Base-by-base conservation (phyloP, 1,284 basidiomycete species). In the Fomitopsis palustris region DNA sequence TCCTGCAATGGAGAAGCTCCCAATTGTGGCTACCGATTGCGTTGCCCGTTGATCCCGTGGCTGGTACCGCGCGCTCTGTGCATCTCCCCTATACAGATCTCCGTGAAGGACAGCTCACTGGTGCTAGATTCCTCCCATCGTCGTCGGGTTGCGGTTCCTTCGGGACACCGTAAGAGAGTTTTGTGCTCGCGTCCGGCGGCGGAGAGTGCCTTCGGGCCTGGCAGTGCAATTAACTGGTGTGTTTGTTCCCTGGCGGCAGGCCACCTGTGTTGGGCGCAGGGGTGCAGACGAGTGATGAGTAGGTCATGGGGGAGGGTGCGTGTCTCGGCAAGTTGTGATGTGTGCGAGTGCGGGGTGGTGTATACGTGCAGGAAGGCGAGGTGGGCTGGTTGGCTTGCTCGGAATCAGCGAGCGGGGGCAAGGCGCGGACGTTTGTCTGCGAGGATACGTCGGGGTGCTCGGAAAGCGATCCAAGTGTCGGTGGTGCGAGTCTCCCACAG, bases 101-200 rank as follows among this genome's bases (percentile, higher is more conserved):
- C 53, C 47, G 60, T 56, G 41, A 51, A 60, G 58, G 60, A 57
- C 65, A 52, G 42, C 57, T 56, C 53, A 41, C 27, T 31, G 53
- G 57, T 49, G 37, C 49, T 58, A 55, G 68, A 65, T 66, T 67
- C 70, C 63, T 64, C 64, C 65, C 61, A 57, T 60, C 52, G 53
- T 45, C 43, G 53, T 60, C 61, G 63, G 64, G 61, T 70, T 70
- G 66, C 57, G 65, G 61, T 43, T 64, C 69, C 67, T 54, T 19
- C 64, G 69, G 69, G 68, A 67, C 41, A 62, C 54, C 51, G 39
- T 60, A 65, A 67, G 60, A 69, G 67, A 69, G 68, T 62, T 63
- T 67, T 51, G 68, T 64, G 63, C 68, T 69, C 68, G 67, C 51
- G 62, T 61, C 58, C 60, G 60, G 53, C 43, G 60, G 47, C 33